Evolutionary conservation across 1,284 basidiomycete genomes (phyloP), one percentile per base, ranked within the genome.

Genomic region (Thelephora terrestris): DNA sequence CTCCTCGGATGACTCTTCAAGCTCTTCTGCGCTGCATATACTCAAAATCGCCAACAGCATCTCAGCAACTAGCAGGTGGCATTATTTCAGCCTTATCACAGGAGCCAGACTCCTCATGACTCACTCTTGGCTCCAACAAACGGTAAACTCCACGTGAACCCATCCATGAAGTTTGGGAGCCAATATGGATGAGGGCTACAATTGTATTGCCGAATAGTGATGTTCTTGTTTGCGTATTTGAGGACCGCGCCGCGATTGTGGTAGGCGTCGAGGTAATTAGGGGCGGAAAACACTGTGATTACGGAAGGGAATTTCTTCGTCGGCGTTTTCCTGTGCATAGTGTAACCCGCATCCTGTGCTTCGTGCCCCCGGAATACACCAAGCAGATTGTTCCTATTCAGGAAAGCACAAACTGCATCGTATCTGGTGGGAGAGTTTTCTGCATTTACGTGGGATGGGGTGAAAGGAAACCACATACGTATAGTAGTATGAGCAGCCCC

Each of bases 141-240:
- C 0, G 95, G 96, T 55, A 99, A 69, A 70, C 87, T 91, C 96
- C 96, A 99, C 2, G 95, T 98, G 65, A 99, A 99, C 29, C 91
- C 95, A 65, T 99, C 92, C 90, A 98, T 96, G 59, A 98, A 97
- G 69, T 98, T 99, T 4, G 95, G 95, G 36, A 99, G 71, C 82
- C 83, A 87, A 61, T 82, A 86, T 3, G 95, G 96, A 64, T 99
- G 95, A 27, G 86, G 78, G 36, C 81, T 88, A 57, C 87, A 89
- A 67, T 99, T 97, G 74, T 92, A 99, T 67, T 98, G 95, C 51
- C 61, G 76, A 57, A 96, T 95, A 43, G 94, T 98, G 73, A 99
- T 96, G 53, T 94, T 95, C 70, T 93, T 95, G 68, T 94, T 92
- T 56, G 92, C 92, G 63, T 99, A 98, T 70, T 97, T 98, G 67